Evolutionary conservation across 495 filamentous ascomycete species (phyloP).

Genomic region (Trichoderma gamsii): DNA sequence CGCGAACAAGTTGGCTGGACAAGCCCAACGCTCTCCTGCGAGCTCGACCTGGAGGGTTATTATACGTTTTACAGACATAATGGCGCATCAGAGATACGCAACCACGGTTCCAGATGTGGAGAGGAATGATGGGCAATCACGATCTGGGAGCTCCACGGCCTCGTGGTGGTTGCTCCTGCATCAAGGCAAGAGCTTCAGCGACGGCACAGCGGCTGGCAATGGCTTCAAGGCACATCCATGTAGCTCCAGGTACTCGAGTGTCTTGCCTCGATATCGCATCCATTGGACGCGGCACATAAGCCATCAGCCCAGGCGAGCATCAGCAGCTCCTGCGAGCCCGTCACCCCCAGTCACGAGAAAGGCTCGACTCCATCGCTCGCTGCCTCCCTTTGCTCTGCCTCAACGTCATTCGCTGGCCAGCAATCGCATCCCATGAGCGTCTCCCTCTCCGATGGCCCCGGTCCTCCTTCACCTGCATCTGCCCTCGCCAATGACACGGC

Average conservation of each 20-base stretch:
- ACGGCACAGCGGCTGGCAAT: too few species aligned
- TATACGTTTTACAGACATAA: background rate
- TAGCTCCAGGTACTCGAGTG: too few species aligned
- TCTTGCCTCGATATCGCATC: too few species aligned
- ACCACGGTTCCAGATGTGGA: too few species aligned
- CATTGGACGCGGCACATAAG: too few species aligned
- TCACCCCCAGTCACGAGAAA: slow-evolving; percentile 2
- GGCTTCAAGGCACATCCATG: too few species aligned
- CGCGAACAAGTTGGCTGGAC: background rate
- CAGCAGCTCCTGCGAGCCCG: background rate
- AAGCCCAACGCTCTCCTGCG: background rate
- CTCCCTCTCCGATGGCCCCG: background rate
- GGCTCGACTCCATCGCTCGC: background rate
- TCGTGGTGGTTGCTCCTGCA: too few species aligned
- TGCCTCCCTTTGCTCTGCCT: background rate
- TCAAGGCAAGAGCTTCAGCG: too few species aligned
- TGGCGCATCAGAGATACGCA: background rate
- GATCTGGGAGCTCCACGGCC: too few species aligned
- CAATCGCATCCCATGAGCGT: slow-evolving; percentile 7
- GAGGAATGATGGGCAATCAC: too few species aligned
- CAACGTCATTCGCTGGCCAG: background rate
- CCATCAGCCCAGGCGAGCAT: background rate
- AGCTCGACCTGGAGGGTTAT: background rate
- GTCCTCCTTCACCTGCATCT: background rate
- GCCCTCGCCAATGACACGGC: background rate